These are phyloP conservation scores for Cercospora canescens DNA, from an alignment of 2,329 filamentous ascomycete species.

Conservation along the genomic window DNA sequence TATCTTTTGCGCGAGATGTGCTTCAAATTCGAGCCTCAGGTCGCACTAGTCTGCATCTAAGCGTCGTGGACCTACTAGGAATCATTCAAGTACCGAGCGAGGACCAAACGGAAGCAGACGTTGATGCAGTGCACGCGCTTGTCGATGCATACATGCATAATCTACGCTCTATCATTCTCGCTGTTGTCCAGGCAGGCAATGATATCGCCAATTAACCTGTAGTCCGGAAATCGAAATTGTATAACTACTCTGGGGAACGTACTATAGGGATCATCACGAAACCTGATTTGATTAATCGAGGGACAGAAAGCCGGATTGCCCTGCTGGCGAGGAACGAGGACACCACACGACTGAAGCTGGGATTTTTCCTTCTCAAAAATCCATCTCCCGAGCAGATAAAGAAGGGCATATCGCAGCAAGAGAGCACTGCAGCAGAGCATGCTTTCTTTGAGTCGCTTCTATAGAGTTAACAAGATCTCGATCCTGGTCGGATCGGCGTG, in stretches of 20 bases:
- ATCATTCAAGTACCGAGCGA: conserved; percentile 37
- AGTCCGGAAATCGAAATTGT: conserved; percentile 41
- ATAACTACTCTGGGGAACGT: conserved; percentile 35
- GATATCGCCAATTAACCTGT: conserved; percentile 52
- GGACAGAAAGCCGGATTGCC: conserved; percentile 27
- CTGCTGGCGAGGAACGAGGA: conserved; percentile 28
- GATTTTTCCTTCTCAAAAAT: conserved; percentile 39
- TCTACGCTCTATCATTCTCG: conserved; percentile 43
- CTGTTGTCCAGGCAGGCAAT: conserved; percentile 45
- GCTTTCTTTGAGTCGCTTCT: neutral
- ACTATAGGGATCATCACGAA: conserved; percentile 43
- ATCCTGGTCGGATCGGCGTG: neutral
- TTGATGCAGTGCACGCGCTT: conserved; percentile 41
- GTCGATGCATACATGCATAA: conserved; percentile 44
- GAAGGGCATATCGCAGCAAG: conserved; percentile 4
- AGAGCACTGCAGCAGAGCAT: neutral
- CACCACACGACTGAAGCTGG: conserved; percentile 29
- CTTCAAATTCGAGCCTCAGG: conserved; percentile 34
- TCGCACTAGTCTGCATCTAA: conserved; percentile 31
- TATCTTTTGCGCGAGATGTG: conserved; percentile 33
- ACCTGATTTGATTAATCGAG: conserved; percentile 36
- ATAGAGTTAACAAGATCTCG: neutral
- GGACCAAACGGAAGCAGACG: conserved; percentile 41
- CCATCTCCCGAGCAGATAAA: conserved; percentile 31
- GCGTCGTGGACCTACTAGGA: conserved; percentile 35